phyloP scores from a whole-genome alignment of 345 rosid species.

The Sapria himalayana region DNA sequence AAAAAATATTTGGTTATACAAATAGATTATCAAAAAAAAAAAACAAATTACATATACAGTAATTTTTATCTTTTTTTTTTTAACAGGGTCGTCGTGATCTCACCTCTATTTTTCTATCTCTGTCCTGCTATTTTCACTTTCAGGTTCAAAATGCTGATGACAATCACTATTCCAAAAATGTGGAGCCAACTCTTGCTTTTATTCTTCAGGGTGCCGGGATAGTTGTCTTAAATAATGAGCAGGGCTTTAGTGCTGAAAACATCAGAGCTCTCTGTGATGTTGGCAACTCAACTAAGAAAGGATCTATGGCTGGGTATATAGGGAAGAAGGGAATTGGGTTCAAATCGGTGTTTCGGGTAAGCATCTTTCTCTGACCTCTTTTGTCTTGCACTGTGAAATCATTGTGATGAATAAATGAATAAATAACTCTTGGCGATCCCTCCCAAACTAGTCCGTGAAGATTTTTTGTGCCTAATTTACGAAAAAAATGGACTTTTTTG shows the following conservation, averaged over 20 bases:
- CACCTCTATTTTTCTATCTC: neutral
- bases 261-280: constrained; percentile 87
- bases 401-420: too few species aligned
- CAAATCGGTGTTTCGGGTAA: constrained; percentile 96
- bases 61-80: constrained; percentile 3
- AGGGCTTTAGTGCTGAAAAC: constrained; percentile 65
- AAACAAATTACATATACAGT: too few species aligned
- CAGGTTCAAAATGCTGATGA: constrained; percentile 99
- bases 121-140: constrained; percentile 15
- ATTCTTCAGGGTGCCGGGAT: constrained; percentile 64
- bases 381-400: too few species aligned
- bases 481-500: too few species aligned
- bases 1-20: too few species aligned
- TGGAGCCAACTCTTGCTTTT: constrained; percentile 68
- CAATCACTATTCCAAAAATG: constrained; percentile 44
- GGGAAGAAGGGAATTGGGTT: constrained; percentile 98
- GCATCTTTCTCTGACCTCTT: neutral
- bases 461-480: too few species aligned
- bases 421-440: too few species aligned
- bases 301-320: constrained; percentile 60
- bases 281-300: constrained; percentile 84
- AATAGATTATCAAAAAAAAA: too few species aligned
- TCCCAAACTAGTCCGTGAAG: too few species aligned
- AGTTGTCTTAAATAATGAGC: constrained; percentile 67
- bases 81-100: neutral